phyloP scores from a whole-genome alignment of 345 rosid genomes.

The Physaria fendleri region DNA sequence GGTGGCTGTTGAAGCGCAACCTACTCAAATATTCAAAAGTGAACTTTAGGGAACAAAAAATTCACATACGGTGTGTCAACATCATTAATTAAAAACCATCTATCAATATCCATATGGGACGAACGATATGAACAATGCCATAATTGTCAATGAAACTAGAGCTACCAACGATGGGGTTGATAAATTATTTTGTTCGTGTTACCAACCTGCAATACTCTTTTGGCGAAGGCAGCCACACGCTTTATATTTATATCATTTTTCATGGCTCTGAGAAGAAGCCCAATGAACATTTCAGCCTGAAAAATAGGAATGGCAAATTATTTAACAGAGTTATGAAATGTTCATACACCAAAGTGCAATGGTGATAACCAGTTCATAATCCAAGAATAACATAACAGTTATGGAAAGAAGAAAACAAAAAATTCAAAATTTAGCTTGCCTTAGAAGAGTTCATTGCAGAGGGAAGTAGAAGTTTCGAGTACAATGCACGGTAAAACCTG shows the following conservation, averaged over 20 bases:
- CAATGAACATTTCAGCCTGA: slow-evolving; percentile 95
- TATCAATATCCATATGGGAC: not conserved
- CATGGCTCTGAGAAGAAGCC: slow-evolving; percentile 88
- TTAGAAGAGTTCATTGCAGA: slow-evolving; percentile 90
- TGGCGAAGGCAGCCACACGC: slow-evolving; percentile 81
- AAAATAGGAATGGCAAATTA: slow-evolving; percentile 8
- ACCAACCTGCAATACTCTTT: slow-evolving; percentile 86
- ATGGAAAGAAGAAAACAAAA: not conserved
- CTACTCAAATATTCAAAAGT: slow-evolving; percentile 38
- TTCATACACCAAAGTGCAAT: too few relatives aligned
- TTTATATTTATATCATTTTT: slow-evolving; percentile 79
- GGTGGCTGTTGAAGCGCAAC: slow-evolving; percentile 95
- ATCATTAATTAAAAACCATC: not conserved
- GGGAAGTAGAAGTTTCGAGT: slow-evolving; percentile 87
- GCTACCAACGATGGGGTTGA: not conserved
- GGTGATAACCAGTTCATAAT: not conserved
- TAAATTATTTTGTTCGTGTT: not conserved
- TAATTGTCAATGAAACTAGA: slow-evolving; percentile 8
- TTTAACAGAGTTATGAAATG: not conserved
- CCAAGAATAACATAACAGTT: not conserved
- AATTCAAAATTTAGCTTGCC: slow-evolving; percentile 41
- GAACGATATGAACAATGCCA: not conserved
- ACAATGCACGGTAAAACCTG: slow-evolving; percentile 86
- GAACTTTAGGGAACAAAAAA: not conserved
- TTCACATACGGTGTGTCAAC: not conserved